A percentile compares a stretch with the other conserved stretches of the same genome.
Evolutionary conservation across 805 yeast genomes (phyloP).

Genomic region (Schwanniomyces vanrijiae): DNA sequence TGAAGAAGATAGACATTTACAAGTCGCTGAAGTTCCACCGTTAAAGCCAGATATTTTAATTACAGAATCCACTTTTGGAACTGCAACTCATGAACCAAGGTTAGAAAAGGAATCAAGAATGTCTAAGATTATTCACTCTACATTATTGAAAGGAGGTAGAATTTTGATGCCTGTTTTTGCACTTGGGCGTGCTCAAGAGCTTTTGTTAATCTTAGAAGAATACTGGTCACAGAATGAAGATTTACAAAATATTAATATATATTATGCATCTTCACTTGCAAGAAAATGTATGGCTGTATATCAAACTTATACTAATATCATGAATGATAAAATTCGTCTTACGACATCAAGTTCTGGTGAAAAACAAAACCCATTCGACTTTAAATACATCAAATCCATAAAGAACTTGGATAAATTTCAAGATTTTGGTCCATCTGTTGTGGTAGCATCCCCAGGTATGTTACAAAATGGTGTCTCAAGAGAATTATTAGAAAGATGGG

Average conservation of each 20-base stretch:
- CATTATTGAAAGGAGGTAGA: conserved; percentile 85
- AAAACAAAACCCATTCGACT: conserved; percentile 77
- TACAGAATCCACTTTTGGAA: conserved; percentile 96
- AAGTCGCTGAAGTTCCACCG: conserved; percentile 93
- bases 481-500: conserved; percentile 91
- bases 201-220: conserved; percentile 86
- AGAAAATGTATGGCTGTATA: conserved; percentile 96
- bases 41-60: conserved; percentile 83
- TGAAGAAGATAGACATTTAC: conserved; percentile 92
- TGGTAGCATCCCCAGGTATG: conserved; percentile 98
- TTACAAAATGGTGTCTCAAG: conserved; percentile 93
- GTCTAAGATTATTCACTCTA: conserved; percentile 79
- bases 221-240: conserved; percentile 89
- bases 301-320: conserved; percentile 94
- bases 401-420: conserved; percentile 81
- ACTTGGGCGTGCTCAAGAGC: conserved; percentile 94
- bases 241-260: conserved; percentile 77
- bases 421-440: conserved; percentile 94
- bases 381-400: conserved; percentile 79
- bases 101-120: conserved; percentile 79
- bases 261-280: conserved; percentile 90
- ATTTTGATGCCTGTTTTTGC: conserved; percentile 94
- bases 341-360: conserved; percentile 45
- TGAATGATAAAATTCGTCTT: conserved; percentile 89
- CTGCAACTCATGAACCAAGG: conserved; percentile 94